Evolutionary conservation across 805 yeast genomes (phyloP).

Genomic region (Saccharomycopsis sp.): DNA sequence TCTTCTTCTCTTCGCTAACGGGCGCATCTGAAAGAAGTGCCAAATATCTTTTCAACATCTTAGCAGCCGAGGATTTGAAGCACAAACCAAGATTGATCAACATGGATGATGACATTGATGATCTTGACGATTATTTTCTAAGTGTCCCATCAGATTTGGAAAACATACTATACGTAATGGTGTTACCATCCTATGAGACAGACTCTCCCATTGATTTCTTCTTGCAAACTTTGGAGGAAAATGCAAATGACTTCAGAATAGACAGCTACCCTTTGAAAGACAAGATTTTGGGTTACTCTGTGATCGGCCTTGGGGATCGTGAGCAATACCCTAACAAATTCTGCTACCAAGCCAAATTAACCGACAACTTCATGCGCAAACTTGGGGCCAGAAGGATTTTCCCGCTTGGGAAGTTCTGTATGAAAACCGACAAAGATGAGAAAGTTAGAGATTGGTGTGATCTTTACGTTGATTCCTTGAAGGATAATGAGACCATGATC

Average conservation of each 20-base stretch:
- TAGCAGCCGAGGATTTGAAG: slow-evolving; percentile 23
- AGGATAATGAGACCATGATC: slow-evolving; percentile 60
- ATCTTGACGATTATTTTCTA: slow-evolving; percentile 73
- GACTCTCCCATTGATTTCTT: slow-evolving; percentile 89
- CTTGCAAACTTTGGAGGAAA: slow-evolving; percentile 69
- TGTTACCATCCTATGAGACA: slow-evolving; percentile 84
- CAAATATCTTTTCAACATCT: slow-evolving; percentile 35
- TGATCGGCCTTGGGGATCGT: slow-evolving; percentile 78
- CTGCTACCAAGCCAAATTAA: slow-evolving; percentile 74
- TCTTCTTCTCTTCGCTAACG: slow-evolving; percentile 79
- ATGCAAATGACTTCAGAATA: slow-evolving; percentile 75
- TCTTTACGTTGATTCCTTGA: slow-evolving; percentile 48
- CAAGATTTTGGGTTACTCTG: slow-evolving; percentile 67
- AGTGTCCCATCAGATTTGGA: slow-evolving; percentile 40
- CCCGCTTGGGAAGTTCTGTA: slow-evolving; percentile 78
- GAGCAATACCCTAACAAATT: slow-evolving; percentile 80
- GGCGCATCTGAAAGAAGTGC: slow-evolving; percentile 76
- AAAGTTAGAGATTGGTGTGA: slow-evolving; percentile 60
- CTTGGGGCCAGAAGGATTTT: slow-evolving; percentile 80
- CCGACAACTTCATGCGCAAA: slow-evolving; percentile 69
- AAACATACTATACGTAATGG: slow-evolving; percentile 55
- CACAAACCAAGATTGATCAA: slow-evolving; percentile 48
- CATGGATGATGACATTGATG: slow-evolving; percentile 74
- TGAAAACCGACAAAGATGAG: slow-evolving; percentile 56
- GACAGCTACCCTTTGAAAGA: slow-evolving; percentile 63